These are phyloP conservation scores for Erythrobasidium yunnanense DNA, from an alignment of 768 basidiomycete genomes.

Conservation along the genomic window DNA sequence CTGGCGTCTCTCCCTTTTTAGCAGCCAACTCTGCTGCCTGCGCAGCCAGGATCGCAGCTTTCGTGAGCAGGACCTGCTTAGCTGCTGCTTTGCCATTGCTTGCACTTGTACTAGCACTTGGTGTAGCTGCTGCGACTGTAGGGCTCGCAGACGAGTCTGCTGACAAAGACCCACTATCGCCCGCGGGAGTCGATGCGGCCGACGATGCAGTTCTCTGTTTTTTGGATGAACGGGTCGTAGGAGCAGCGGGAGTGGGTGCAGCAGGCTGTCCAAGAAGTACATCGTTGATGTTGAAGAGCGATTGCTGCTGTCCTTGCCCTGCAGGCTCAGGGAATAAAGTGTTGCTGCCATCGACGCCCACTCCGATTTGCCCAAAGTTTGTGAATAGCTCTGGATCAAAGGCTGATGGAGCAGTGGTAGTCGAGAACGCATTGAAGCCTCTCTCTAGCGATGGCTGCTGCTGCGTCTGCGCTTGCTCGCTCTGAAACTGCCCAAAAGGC, in stretches of 20 bases:
- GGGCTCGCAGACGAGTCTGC: not conserved
- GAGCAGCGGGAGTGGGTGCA: too few relatives aligned
- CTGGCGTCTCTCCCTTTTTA: not conserved
- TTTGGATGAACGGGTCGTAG: too few relatives aligned
- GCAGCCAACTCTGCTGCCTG: not conserved
- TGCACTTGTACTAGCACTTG: not conserved
- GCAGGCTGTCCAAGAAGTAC: too few relatives aligned
- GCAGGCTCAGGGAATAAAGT: not conserved
- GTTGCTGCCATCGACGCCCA: not conserved
- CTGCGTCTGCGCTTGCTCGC: not conserved
- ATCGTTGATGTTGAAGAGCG: too few relatives aligned
- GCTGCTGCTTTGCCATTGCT: not conserved
- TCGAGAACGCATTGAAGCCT: conserved; percentile 8
- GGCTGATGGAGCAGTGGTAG: not conserved
- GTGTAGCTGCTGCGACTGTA: not conserved
- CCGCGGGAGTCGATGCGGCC: too few relatives aligned
- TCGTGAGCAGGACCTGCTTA: conserved; percentile 7
- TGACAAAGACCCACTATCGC: too few relatives aligned
- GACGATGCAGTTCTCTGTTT: too few relatives aligned
- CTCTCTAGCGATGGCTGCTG: conserved; percentile 6
- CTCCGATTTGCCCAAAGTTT: not conserved
- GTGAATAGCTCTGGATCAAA: not conserved
- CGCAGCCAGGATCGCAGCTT: conserved; percentile 12
- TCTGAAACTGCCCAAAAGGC: conserved; percentile 11
- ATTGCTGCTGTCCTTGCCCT: too few relatives aligned